Percentiles rank a stretch among this genome's conserved stretches.
phyloP scores from a whole-genome alignment of 495 filamentous ascomycete species.

The Tuber melanosporum region DNA sequence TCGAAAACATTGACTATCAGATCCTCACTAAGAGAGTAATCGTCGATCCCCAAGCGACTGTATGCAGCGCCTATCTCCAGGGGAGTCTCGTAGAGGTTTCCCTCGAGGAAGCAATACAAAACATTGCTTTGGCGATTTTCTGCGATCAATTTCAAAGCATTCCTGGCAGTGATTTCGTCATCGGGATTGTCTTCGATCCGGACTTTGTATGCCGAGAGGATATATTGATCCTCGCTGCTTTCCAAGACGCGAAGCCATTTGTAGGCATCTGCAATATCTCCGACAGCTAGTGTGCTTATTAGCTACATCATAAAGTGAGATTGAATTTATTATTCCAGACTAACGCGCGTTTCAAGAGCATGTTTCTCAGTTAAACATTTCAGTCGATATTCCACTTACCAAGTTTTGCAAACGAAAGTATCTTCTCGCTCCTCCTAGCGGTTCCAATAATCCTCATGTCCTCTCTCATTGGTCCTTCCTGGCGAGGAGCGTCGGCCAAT shows the following conservation, averaged over 20 bases:
- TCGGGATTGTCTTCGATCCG: slow-evolving; percentile 33
- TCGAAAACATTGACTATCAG: slow-evolving; percentile 37
- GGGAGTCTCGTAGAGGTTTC: slow-evolving; percentile 34
- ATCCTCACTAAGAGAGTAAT: slow-evolving; percentile 33
- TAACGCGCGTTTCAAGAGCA: slow-evolving; percentile 4
- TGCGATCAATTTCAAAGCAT: slow-evolving; percentile 37
- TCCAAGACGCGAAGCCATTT: slow-evolving; percentile 26
- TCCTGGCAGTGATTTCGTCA: slow-evolving; percentile 36
- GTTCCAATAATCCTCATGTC: slow-evolving; percentile 34
- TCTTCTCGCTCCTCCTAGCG: slow-evolving; percentile 30
- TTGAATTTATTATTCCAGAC: background rate
- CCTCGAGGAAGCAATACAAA: slow-evolving; percentile 33
- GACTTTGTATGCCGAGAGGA: slow-evolving; percentile 37
- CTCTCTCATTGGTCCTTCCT: slow-evolving; percentile 34
- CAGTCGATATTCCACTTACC: slow-evolving; percentile 24
- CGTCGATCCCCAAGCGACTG: slow-evolving; percentile 34
- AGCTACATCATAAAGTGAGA: background rate
- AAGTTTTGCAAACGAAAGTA: slow-evolving; percentile 8
- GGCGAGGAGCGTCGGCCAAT: slow-evolving; percentile 32
- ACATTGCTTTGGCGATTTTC: slow-evolving; percentile 34
- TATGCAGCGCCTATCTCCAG: slow-evolving; percentile 33
- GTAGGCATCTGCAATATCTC: slow-evolving; percentile 34
- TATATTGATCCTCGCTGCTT: slow-evolving; percentile 30
- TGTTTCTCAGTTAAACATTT: background rate
- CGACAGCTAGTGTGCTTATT: slow-evolving; percentile 22